Evolutionary conservation across 805 yeast genomes (phyloP).

Genomic region (Debaryomyces castellii): DNA sequence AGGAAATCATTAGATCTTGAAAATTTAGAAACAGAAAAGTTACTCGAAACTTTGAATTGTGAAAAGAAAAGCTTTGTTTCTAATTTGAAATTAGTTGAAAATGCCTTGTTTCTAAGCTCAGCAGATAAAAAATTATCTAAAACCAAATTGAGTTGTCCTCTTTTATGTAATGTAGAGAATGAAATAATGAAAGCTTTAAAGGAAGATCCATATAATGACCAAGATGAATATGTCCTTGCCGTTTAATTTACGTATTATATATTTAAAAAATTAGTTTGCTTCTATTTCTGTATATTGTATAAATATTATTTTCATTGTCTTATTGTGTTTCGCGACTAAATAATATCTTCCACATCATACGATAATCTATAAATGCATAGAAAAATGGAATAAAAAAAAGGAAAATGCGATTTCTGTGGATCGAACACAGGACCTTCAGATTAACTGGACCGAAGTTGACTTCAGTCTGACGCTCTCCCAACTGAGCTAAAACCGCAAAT

Average conservation of each 20-base stretch:
- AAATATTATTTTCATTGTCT: not conserved
- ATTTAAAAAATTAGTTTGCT: not conserved
- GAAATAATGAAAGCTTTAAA: not conserved
- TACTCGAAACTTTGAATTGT: conserved; percentile 10
- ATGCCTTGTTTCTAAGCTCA: conserved; percentile 16
- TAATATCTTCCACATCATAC: not conserved
- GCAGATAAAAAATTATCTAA: not conserved
- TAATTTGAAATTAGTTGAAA: conserved; percentile 18
- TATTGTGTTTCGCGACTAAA: not conserved
- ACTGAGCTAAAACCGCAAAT: conserved; percentile 35
- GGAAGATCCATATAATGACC: not conserved
- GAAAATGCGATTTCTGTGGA: conserved; percentile 68
- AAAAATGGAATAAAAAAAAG: conserved; percentile 7
- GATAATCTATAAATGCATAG: not conserved
- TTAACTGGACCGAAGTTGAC: conserved; percentile 35
- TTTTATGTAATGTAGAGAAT: not conserved
- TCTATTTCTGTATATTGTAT: not conserved
- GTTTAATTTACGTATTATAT: not conserved
- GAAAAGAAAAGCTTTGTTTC: conserved; percentile 5
- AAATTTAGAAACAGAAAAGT: conserved; percentile 11
- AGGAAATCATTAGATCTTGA: conserved; percentile 22
- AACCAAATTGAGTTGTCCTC: not conserved
- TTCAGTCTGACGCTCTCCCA: conserved; percentile 40
- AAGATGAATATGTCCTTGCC: not conserved
- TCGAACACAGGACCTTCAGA: conserved; percentile 90